Base-by-base conservation (phyloP, 495 filamentous ascomycete genomes). In the Penicillium flavigenum region DNA sequence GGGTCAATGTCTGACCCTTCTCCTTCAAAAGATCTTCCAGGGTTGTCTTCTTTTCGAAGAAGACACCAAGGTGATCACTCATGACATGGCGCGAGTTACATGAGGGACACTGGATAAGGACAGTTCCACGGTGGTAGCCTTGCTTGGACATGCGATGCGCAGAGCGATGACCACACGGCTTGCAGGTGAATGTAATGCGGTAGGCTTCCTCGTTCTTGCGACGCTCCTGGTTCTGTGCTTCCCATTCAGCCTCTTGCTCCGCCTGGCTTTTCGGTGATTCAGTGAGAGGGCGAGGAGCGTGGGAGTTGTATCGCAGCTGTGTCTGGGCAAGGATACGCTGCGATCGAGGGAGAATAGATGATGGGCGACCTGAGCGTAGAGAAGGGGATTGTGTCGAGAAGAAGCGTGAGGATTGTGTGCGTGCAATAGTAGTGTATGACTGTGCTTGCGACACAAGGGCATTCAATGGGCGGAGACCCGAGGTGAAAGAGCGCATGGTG, bases 31-130 rank as follows among this genome's bases (percentile, higher is more conserved):
- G 63, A 61, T 74, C 72, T 57, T 75, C 71, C 7, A 73, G 50
- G 0, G 68, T 78, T 19, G 63, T 73, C 47, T 63, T 64, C 44
- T 70, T 58, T 29, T 80, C 77, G 29, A 72, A 72, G 60, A 80
- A 80, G 38, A 80, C 76, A 14, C 72, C 71, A 42, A 98, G 73
- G 73, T 99, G 88, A 74, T 99, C 94, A 66, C 82, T 86, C 63
- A 99, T 97, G 53, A 98, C 76, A 77, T 99, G 94, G 20, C 91
- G 80, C 63, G 88, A 89, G 63, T 86, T 80, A 72, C 94, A 99
- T 1, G 72, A 72, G 1, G 92, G 92, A 66, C 94, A 99, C 32
- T 84, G 84, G 46, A 99, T 91, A 43, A 98, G 75, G 14, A 96
- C 88, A 1, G 88, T 89, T 24, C 94, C 94, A 24, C 86, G 74